Evolutionary conservation across 495 filamentous ascomycete species (phyloP).

Genomic region (Acidiella bohemica): DNA sequence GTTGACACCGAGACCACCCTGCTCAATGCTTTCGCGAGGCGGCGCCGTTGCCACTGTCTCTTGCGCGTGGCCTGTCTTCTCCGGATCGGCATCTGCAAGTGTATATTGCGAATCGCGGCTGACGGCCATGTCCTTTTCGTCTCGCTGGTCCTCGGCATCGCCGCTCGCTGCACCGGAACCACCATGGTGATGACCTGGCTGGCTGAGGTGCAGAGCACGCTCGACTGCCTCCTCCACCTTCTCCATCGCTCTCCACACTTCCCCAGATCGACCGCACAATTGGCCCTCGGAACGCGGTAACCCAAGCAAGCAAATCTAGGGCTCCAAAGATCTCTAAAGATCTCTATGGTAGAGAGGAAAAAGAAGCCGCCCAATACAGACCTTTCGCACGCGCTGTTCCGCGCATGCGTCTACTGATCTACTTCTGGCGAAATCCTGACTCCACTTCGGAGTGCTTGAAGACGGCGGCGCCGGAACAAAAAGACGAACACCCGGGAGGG

Average conservation of each 20-base stretch:
- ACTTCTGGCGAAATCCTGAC: no score
- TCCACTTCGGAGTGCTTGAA: no score
- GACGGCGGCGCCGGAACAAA: no score
- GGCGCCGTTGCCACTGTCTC: neutral
- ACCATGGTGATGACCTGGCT: constrained; percentile 13
- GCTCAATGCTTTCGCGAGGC: neutral
- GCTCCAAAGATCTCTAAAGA: no score
- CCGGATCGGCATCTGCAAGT: neutral
- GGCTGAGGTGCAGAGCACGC: constrained; percentile 11
- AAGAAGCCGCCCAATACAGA: no score
- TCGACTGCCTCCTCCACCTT: constrained; percentile 10
- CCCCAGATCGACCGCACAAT: neutral
- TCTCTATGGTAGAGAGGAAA: no score
- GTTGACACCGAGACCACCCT: constrained; percentile 41
- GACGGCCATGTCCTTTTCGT: neutral
- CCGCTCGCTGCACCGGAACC: neutral
- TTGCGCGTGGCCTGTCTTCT: constrained; percentile 5
- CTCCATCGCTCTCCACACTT: constrained; percentile 10
- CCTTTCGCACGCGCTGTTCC: no score
- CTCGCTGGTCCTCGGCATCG: neutral
- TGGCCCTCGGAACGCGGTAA: no score
- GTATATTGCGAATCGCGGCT: constrained; percentile 9
- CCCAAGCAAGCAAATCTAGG: no score
- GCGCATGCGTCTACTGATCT: no score
- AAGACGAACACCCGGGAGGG: no score